A percentile compares a stretch with the other conserved stretches of the same genome.
Evolutionary conservation across 1,284 basidiomycete species (phyloP).

Genomic region (Trichosporon faecale): DNA sequence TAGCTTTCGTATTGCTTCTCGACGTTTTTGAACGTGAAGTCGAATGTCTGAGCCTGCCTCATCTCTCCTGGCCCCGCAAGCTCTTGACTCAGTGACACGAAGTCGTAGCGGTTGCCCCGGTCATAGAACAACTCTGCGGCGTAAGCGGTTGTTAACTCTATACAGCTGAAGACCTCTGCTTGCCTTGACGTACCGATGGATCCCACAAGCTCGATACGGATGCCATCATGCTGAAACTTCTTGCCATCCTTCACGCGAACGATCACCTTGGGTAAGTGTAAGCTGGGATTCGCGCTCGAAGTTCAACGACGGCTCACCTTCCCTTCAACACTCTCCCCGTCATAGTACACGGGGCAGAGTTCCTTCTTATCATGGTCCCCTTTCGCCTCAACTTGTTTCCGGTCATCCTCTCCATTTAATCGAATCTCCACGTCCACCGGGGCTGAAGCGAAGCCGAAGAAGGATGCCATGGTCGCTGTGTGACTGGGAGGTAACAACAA

Average conservation of each 20-base stretch:
- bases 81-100: conserved; percentile 91
- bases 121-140: conserved; percentile 74
- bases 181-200: conserved; percentile 70
- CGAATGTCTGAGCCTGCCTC: conserved; percentile 88
- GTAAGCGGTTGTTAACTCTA: not conserved
- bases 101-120: conserved; percentile 96
- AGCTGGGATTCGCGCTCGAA: not conserved
- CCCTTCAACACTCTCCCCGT: conserved; percentile 84
- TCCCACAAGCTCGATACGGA: conserved; percentile 96
- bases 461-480: conserved; percentile 55
- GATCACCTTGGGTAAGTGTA: conserved; percentile 61
- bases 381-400: conserved; percentile 67
- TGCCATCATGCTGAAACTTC: conserved; percentile 91
- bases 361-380: conserved; percentile 73
- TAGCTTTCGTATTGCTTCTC: conserved; percentile 99
- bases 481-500: not conserved
- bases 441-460: conserved; percentile 73
- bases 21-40: conserved; percentile 97
- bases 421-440: conserved; percentile 90
- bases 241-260: conserved; percentile 92
- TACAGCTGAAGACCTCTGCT: too few species aligned
- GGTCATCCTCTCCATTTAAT: conserved; percentile 76
- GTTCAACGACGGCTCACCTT: conserved; percentile 60
- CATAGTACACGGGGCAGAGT: conserved; percentile 89
- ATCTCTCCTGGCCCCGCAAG: conserved; percentile 91